These are phyloP conservation scores for Boletus vinaceobasis DNA, from an alignment of 768 basidiomycete genomes.

Conservation along the genomic window DNA sequence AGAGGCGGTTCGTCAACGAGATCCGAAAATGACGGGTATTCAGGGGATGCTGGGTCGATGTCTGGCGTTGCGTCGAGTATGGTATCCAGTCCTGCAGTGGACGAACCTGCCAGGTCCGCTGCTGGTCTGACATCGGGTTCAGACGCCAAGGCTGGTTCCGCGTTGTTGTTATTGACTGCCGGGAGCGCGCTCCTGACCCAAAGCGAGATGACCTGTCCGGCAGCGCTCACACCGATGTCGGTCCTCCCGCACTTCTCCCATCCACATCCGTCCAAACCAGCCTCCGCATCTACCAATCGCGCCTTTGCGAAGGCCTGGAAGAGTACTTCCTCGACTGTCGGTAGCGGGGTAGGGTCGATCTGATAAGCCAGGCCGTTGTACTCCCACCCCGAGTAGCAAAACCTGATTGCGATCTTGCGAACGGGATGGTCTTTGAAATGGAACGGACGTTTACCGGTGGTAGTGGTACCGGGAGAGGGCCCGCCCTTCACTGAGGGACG, in stretches of 20 bases:
- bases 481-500: conserved; percentile 3
- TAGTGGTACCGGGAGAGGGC: conserved; percentile 8
- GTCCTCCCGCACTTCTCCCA: conserved; percentile 94
- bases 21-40: conserved; percentile 26
- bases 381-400: conserved; percentile 89
- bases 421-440: conserved; percentile 65
- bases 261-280: conserved; percentile 79
- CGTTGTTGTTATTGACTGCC: conserved; percentile 3
- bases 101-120: conserved; percentile 2
- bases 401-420: conserved; percentile 91
- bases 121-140: conserved; percentile 1
- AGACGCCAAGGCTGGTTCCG: background rate
- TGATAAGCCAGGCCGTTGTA: conserved; percentile 92
- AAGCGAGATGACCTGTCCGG: conserved; percentile 89
- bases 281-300: conserved; percentile 68
- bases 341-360: conserved; percentile 61
- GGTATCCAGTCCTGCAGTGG: background rate
- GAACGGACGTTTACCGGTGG: conserved; percentile 42
- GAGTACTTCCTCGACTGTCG: conserved; percentile 88
- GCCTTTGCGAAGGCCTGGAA: conserved; percentile 77
- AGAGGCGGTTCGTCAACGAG: conserved; percentile 39
- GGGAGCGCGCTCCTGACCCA: conserved; percentile 77
- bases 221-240: conserved; percentile 91
- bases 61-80: conserved; percentile 1
- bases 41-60: conserved; percentile 3